Percentiles rank a stretch among this genome's conserved stretches.
phyloP scores from a whole-genome alignment of 108 stramenopile genomes.

The Cyclostephanos tholiformis region DNA sequence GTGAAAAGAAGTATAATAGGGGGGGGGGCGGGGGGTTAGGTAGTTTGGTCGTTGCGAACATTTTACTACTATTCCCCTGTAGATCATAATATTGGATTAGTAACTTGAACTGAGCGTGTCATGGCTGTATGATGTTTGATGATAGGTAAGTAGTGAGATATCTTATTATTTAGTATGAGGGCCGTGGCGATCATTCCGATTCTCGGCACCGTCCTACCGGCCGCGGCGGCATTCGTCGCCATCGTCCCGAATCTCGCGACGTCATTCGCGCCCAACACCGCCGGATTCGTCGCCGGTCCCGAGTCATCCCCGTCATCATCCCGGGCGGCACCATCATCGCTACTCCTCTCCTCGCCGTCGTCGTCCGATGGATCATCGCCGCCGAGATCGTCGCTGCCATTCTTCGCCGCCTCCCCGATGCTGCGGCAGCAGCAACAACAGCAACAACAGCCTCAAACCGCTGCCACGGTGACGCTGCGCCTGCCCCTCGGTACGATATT shows the following conservation, averaged over 20 bases:
- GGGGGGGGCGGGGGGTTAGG: too few species aligned
- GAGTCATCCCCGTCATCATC: not conserved
- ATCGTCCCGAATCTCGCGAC: not conserved
- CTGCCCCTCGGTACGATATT: conserved; percentile 59
- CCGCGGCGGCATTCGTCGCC: not conserved
- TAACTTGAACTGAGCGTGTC: too few species aligned
- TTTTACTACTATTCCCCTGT: not conserved
- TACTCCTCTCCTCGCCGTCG: not conserved
- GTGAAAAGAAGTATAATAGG: too few species aligned
- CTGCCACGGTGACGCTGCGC: conserved; percentile 49
- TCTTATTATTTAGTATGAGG: too few species aligned
- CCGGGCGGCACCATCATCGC: not conserved
- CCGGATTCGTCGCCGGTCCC: too few species aligned
- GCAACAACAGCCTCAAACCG: not conserved
- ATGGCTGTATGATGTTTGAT: not conserved
- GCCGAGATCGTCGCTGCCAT: not conserved
- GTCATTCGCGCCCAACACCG: not conserved
- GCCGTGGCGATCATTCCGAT: not conserved
- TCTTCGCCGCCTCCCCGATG: not conserved
- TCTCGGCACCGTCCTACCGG: not conserved
- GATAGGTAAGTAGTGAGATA: too few species aligned
- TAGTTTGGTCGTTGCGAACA: not conserved
- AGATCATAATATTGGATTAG: not conserved
- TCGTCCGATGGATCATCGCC: not conserved
- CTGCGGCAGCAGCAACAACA: conserved; percentile 3